Base-by-base conservation (phyloP, 306 rosid genomes). In the Delonix regia region DNA sequence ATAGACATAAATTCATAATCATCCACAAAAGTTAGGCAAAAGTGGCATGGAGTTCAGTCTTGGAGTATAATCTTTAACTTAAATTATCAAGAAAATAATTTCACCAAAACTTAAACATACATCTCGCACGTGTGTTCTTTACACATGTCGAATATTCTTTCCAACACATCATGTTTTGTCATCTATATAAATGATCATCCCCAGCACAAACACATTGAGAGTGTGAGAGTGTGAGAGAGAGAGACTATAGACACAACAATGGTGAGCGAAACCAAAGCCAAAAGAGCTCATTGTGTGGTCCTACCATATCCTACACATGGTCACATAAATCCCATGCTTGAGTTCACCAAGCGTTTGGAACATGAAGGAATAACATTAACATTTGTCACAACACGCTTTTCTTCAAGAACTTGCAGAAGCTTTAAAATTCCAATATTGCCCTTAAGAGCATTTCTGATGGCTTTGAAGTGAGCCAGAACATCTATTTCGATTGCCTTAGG, bases 251-350 rank as follows among this genome's bases (percentile, higher is more conserved):
- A 19, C 6, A 9, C 39, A 33, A 62, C 33, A 38, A 65, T 36
- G 41, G 69, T 5, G 30, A 45, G 53, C 14, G 59, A 36, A 70
- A 47, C 18, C 22, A 18, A 21, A 63, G 6, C 2, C 5, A 62
- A 45, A 62, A 72, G 0, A 67, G 42, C n/a, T 7, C 85, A 80
- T 42, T 71, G 59, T 33, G 18, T 80, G 55, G 36, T 80, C 24
- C 18, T 76, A 4, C 9, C 80, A 28, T 84, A 24, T 49, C 87
- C 80, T 18, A 9, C 27, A 25, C 84, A 80, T 53, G 82, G 87
- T n/a, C 87, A 84, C 47, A 25, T 80, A 5, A 84, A 80, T 55
- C 87, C 87, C 3, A 41, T 84, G 67, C 71, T 75, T 63, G 79
- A 84, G 65, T 80, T 84, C 77, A 56, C 76, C 22, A 84, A 84